Evolutionary conservation across 331 rosid species (phyloP), one percentile per base, ranked within the genome.

Genomic region (Stylosanthes scabra): DNA sequence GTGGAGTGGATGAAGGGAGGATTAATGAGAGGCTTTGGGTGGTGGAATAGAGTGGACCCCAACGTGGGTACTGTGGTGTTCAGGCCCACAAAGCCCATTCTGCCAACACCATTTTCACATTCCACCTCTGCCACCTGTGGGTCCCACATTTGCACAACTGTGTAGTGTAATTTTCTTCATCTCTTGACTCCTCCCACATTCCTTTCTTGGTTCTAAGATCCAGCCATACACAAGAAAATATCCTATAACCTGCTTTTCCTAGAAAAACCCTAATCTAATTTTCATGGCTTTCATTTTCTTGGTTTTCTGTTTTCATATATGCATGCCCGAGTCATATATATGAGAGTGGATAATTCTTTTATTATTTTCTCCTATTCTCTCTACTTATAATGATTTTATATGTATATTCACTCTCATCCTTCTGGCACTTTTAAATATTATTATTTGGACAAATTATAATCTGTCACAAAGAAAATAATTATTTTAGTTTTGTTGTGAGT

Each of bases 1-100:
- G 83, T 76, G 88, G 84, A 83, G 68, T 31, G 71, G 72, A 75
- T 49, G 70, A 62, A 79, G 42, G 68, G 57, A 59, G 51, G 67
- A 50, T 80, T 45, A 51, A 27, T 2, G 46, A 28, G 66, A 76
- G 55, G 55, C 13, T 72, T 66, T 60, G 40, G 46, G 59, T 9
- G 59, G 69, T 12, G 28, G 3, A 13, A 1, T 52, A 39, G 7
- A 3, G 13, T 63, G 66, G 78, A 55, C 81, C 83, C 78, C 54
- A 44, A 41, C 76, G 68, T 67, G 7, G 62, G 80, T 76, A 74
- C 69, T 68, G 61, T 54, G 80, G 63, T 75, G 76, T 31, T 79
- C 78, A 7, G 82, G 79, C 76, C 89, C 90, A 85, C 83, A 25
- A 27, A 68, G 78, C 87, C 88, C 93, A 83, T 81, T 67, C 84